A percentile compares a stretch with the other conserved stretches of the same genome.
Evolutionary conservation across 495 filamentous ascomycete genomes (phyloP).

Genomic region (Hypoxylon cercidicola): DNA sequence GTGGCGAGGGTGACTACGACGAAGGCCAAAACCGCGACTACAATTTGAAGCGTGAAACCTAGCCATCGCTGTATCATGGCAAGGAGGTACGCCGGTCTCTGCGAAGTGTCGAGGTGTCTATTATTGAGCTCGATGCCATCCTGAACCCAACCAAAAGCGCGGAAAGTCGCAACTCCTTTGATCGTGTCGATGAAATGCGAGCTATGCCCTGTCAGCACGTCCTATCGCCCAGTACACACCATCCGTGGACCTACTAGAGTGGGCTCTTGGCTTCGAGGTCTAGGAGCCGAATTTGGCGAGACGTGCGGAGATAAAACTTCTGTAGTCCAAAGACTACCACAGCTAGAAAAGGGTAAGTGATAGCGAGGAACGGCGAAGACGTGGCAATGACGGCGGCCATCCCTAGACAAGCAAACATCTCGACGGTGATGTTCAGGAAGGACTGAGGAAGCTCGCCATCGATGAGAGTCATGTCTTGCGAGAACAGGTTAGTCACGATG

Average conservation of each 20-base stretch:
- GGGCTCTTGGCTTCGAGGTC: slow-evolving; percentile 46
- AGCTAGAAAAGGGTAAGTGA: slow-evolving; percentile 37
- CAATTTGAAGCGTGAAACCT: slow-evolving; percentile 49
- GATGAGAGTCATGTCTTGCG: slow-evolving; percentile 58
- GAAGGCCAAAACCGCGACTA: slow-evolving; percentile 51
- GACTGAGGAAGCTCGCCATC: slow-evolving; percentile 48
- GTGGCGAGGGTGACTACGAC: slow-evolving; percentile 48
- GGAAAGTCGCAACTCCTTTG: slow-evolving; percentile 53
- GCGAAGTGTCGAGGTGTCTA: slow-evolving; percentile 49
- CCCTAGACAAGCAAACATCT: slow-evolving; percentile 33
- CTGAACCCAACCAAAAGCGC: slow-evolving; percentile 55
- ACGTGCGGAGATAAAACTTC: slow-evolving; percentile 70
- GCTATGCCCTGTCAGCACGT: slow-evolving; percentile 14
- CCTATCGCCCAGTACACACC: neutral
- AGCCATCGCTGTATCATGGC: slow-evolving; percentile 59
- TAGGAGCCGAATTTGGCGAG: slow-evolving; percentile 65
- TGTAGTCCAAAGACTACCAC: slow-evolving; percentile 63
- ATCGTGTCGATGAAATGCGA: slow-evolving; percentile 57
- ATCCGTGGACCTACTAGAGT: slow-evolving; percentile 36
- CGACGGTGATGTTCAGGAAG: slow-evolving; percentile 46
- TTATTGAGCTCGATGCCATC: slow-evolving; percentile 58
- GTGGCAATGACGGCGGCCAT: slow-evolving; percentile 38
- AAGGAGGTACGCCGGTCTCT: slow-evolving; percentile 59
- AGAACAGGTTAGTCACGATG: slow-evolving; percentile 54
- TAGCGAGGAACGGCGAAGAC: slow-evolving; percentile 45